Evolutionary conservation across 768 basidiomycete species (phyloP).

Genomic region (Naganishia kalamii): DNA sequence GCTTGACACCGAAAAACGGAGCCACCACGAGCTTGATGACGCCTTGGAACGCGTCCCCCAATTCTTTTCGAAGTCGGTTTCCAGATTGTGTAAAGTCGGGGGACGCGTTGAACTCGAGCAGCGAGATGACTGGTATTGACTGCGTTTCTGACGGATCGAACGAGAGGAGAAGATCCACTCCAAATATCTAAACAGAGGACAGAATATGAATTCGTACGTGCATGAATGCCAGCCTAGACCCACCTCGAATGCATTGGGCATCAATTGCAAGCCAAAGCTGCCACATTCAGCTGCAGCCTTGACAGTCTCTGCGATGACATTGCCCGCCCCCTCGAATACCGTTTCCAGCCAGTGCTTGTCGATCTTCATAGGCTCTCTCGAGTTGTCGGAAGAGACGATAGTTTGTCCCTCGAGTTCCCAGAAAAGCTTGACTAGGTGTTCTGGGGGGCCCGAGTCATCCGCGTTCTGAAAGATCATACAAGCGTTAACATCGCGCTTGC

Average conservation of each 20-base stretch:
- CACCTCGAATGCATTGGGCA: constrained; percentile 83
- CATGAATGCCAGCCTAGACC: constrained; percentile 6
- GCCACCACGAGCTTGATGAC: constrained; percentile 63
- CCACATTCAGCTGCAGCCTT: constrained; percentile 70
- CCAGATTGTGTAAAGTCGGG: constrained; percentile 94
- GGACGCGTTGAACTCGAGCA: constrained; percentile 89
- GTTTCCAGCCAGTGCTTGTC: constrained; percentile 49
- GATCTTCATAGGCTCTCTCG: constrained; percentile 44
- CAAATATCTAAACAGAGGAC: constrained; percentile 56
- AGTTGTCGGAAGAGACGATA: constrained; percentile 13
- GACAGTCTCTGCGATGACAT: constrained; percentile 71
- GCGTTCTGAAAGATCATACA: constrained; percentile 46
- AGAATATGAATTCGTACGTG: background rate
- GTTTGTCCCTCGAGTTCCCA: constrained; percentile 63
- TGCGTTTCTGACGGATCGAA: constrained; percentile 47
- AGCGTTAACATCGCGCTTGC: constrained; percentile 2
- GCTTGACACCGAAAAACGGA: constrained; percentile 52
- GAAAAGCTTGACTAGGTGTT: constrained; percentile 61
- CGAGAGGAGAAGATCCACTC: constrained; percentile 78
- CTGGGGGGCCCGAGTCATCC: constrained; percentile 56
- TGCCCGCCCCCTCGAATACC: constrained; percentile 61
- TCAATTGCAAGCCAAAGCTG: constrained; percentile 57
- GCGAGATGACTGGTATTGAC: constrained; percentile 51
- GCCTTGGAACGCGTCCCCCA: constrained; percentile 70
- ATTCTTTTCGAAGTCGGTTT: constrained; percentile 67